Percentiles rank a stretch among this genome's conserved stretches.
Evolutionary conservation across 768 basidiomycete genomes (phyloP).

Genomic region (Suillus spraguei): DNA sequence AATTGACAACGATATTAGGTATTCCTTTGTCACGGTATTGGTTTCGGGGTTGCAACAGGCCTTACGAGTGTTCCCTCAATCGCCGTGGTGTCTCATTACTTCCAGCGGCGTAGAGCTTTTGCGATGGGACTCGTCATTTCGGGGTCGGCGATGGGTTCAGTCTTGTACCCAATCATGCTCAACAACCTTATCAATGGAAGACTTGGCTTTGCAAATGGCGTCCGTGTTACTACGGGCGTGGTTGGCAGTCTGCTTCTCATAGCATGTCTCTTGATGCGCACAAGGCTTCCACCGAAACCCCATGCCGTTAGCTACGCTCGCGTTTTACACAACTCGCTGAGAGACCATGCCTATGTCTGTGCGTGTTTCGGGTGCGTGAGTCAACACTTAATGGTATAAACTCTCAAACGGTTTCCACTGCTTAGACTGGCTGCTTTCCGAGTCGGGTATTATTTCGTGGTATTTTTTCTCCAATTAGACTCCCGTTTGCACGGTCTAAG

Average conservation of each 20-base stretch:
- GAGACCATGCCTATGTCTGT: constrained; percentile 27
- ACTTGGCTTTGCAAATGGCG: constrained; percentile 44
- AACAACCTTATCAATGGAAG: constrained; percentile 23
- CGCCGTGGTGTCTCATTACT: constrained; percentile 47
- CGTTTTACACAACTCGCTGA: constrained; percentile 19
- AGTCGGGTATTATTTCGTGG: constrained; percentile 47
- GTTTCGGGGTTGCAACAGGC: constrained; percentile 34
- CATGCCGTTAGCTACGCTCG: constrained; percentile 19
- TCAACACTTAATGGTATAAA: constrained; percentile 10
- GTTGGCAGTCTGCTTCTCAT: constrained; percentile 39
- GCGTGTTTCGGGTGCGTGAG: constrained; percentile 25
- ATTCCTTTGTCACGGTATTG: constrained; percentile 47
- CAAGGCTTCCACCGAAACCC: constrained; percentile 36
- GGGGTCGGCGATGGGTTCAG: constrained; percentile 36
- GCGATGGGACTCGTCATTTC: constrained; percentile 47
- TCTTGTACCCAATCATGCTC: constrained; percentile 30
- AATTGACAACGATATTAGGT: constrained; percentile 32
- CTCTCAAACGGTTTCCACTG: background rate
- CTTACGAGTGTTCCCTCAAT: constrained; percentile 48
- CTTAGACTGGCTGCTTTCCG: constrained; percentile 26
- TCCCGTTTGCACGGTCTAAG: constrained; percentile 50
- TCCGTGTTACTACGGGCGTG: constrained; percentile 46
- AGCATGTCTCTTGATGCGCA: constrained; percentile 38
- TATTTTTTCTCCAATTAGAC: constrained; percentile 61
- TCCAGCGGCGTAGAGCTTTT: constrained; percentile 40